Evolutionary conservation across 2,329 filamentous ascomycete species (phyloP).

Genomic region (Apiospora saccharicola): DNA sequence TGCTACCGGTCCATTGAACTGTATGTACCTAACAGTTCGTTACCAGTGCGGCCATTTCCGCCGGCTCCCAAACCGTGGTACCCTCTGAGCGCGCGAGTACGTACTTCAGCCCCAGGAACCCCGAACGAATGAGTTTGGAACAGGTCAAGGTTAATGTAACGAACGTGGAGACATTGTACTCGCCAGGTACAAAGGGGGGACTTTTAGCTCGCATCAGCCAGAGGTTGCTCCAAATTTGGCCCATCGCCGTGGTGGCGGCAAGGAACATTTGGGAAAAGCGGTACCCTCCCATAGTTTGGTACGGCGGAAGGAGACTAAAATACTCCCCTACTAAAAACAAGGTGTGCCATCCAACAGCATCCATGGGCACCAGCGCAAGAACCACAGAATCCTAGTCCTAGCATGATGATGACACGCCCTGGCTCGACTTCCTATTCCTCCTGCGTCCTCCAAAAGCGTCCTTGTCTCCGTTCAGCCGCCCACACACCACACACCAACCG

Average conservation of each 20-base stretch:
- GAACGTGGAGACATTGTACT: slow-evolving; percentile 21
- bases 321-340: neutral
- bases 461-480: slow-evolving; percentile 20
- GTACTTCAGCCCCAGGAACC: slow-evolving; percentile 21
- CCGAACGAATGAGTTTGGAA: slow-evolving; percentile 21
- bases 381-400: neutral
- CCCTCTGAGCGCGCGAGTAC: neutral
- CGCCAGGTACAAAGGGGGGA: slow-evolving; percentile 7
- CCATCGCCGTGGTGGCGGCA: slow-evolving; percentile 27
- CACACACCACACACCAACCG: slow-evolving; percentile 15
- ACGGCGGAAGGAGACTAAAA: slow-evolving; percentile 22
- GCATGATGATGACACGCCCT: slow-evolving; percentile 18
- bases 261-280: slow-evolving; percentile 18
- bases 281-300: slow-evolving; percentile 21
- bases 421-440: neutral
- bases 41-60: slow-evolving; percentile 21
- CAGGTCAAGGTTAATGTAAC: slow-evolving; percentile 22
- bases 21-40: slow-evolving; percentile 12
- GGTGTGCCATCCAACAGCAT: slow-evolving; percentile 14
- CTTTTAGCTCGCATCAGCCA: slow-evolving; percentile 5
- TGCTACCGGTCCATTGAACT: slow-evolving; percentile 15
- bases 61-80: slow-evolving; percentile 12
- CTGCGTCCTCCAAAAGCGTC: slow-evolving; percentile 7
- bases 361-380: neutral
- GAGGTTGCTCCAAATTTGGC: slow-evolving; percentile 30